A percentile compares a stretch with the other conserved stretches of the same genome.
Conservation (phyloP, 1,284 basidiomycete genomes). For the Tylopilus sp. region DNA sequence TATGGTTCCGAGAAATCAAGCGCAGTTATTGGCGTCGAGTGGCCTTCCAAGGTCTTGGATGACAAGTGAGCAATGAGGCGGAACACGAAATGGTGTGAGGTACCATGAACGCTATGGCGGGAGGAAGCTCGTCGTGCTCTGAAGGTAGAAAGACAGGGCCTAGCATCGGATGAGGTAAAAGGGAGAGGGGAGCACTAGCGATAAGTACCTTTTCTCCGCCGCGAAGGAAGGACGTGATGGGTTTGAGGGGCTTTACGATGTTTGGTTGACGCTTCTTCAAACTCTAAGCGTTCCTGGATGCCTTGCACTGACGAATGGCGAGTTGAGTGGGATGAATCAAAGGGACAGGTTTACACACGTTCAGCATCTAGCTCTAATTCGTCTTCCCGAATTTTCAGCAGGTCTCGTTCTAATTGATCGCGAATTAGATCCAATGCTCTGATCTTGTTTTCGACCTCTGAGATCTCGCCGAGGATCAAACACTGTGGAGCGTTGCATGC, state of each 20-base stretch:
- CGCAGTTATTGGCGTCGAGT: conserved; percentile 79
- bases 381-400: conserved; percentile 89
- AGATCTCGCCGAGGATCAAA: conserved; percentile 80
- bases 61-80: conserved; percentile 4
- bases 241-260: conserved; percentile 37
- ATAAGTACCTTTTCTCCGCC: conserved; percentile 66
- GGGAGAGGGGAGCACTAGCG: conserved; percentile 8
- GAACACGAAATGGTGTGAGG: conserved; percentile 5
- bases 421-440: conserved; percentile 81
- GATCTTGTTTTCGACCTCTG: conserved; percentile 86
- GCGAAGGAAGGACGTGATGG: conserved; percentile 56
- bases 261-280: conserved; percentile 50
- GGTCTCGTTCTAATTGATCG: conserved; percentile 75
- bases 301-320: conserved; percentile 63
- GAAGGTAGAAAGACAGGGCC: conserved; percentile 95
- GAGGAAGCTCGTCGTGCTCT: conserved; percentile 94
- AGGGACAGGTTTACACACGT: conserved; percentile 46
- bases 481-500: conserved; percentile 47
- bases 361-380: conserved; percentile 96
- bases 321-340: conserved; percentile 1
- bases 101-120: conserved; percentile 96
- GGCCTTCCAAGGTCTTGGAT: conserved; percentile 72
- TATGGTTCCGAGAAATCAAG: conserved; percentile 98
- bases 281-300: conserved; percentile 77
- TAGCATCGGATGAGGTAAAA: conserved; percentile 29